Percentiles rank a stretch among this genome's conserved stretches.
Conservation (phyloP, 169 alveolate species). For the Eimeria praecox region DNA sequence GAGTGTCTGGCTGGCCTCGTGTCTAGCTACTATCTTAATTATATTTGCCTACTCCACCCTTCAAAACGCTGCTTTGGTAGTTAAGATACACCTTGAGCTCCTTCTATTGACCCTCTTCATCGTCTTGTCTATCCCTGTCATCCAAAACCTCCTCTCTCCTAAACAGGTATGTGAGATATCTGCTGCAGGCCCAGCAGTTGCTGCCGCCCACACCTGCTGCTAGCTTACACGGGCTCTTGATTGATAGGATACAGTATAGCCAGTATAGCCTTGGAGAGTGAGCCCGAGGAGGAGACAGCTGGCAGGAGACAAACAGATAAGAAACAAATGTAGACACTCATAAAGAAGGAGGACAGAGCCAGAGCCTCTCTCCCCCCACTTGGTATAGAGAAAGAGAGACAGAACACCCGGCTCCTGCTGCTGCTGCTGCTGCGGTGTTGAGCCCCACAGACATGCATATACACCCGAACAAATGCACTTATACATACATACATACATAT, state of each 20-base stretch:
- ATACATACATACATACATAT: too few species aligned
- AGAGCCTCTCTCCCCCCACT: too few species aligned
- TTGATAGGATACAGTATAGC: too few species aligned
- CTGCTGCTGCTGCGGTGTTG: too few species aligned
- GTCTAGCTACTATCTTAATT: slow-evolving; percentile 26
- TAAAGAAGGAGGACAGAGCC: too few species aligned
- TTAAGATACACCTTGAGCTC: slow-evolving; percentile 65
- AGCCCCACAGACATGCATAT: too few species aligned
- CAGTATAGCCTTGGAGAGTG: too few species aligned
- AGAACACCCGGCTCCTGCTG: too few species aligned
- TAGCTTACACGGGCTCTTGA: too few species aligned
- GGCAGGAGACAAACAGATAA: neutral
- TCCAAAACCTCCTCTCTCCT: slow-evolving; percentile 73
- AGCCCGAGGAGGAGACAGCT: neutral
- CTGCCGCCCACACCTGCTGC: too few species aligned
- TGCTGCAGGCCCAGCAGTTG: neutral
- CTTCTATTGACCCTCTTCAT: slow-evolving; percentile 50
- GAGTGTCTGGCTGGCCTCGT: slow-evolving; percentile 64
- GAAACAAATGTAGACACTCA: neutral
- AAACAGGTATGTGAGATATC: slow-evolving; percentile 57
- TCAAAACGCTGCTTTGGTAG: slow-evolving; percentile 56
- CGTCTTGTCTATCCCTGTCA: slow-evolving; percentile 72
- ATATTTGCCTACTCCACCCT: slow-evolving; percentile 31
- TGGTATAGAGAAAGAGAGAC: too few species aligned
- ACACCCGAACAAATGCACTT: too few species aligned